Percentiles rank a stretch among this genome's conserved stretches.
phyloP scores from a whole-genome alignment of 148 eudicot species.

The Vaccinium macrocarpon region DNA sequence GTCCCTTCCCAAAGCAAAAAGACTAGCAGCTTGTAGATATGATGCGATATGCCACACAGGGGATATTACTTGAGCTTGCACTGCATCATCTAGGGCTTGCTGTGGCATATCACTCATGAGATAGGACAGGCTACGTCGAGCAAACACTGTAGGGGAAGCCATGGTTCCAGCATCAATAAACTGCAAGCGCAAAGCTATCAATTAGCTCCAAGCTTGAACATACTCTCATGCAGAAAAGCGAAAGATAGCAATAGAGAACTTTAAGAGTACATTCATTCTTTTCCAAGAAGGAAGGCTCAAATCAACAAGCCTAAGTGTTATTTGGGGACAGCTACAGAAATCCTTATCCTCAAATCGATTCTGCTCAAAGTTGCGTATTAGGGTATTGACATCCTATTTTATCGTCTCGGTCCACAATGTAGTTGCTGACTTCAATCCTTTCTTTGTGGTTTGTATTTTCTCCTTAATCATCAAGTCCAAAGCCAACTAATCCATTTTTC shows the following conservation, averaged over 20 bases:
- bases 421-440: not conserved
- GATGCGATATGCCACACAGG: conserved; percentile 84
- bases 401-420: not conserved
- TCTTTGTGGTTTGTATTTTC: not conserved
- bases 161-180: conserved; percentile 86
- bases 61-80: conserved; percentile 76
- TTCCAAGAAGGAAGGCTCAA: not conserved
- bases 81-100: conserved; percentile 79
- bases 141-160: conserved; percentile 85
- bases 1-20: conserved; percentile 68
- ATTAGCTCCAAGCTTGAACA: conserved; percentile 16
- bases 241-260: not conserved
- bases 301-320: not conserved
- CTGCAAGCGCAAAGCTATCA: conserved; percentile 37
- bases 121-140: conserved; percentile 86
- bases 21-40: conserved; percentile 83
- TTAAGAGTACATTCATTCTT: not conserved
- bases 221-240: not conserved
- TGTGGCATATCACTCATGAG: conserved; percentile 81
- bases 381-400: not conserved
- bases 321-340: not conserved
- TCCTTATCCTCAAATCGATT: conserved; percentile 4
- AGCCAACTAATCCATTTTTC: not conserved
- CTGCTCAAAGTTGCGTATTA: not conserved
- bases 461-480: not conserved